These are phyloP conservation scores for Jacaranda mimosifolia DNA, from an alignment of 257 asterid species.

Conservation along the genomic window DNA sequence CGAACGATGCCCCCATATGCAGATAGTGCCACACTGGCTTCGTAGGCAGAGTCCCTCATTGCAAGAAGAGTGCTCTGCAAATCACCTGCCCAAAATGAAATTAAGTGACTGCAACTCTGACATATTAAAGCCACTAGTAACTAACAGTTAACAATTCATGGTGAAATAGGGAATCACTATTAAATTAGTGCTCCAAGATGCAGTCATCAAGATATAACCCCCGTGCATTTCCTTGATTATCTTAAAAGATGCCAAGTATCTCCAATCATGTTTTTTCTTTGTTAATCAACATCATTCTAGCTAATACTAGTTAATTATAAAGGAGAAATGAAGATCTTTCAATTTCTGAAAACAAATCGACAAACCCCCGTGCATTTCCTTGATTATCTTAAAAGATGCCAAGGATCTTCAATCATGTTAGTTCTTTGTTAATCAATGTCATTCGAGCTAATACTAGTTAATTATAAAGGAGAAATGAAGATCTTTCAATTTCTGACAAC, in stretches of 20 bases:
- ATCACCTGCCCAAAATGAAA: conserved; percentile 66
- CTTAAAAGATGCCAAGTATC: conserved; percentile 36
- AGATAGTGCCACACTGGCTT: conserved; percentile 82
- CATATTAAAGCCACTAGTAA: conserved; percentile 29
- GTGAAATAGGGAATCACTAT: conserved; percentile 25
- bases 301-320: conserved; percentile 17
- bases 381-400: conserved; percentile 31
- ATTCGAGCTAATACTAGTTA: conserved; percentile 4
- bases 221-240: conserved; percentile 13
- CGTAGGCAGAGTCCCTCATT: conserved; percentile 88
- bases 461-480: conserved; percentile 20
- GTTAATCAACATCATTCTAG: not conserved
- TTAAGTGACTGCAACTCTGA: conserved; percentile 5
- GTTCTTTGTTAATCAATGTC: not conserved
- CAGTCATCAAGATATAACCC: conserved; percentile 25
- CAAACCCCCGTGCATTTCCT: conserved; percentile 18
- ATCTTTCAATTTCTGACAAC: conserved; percentile 4
- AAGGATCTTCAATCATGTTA: conserved; percentile 23
- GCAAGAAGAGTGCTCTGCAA: conserved; percentile 89
- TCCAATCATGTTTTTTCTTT: not conserved
- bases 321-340: conserved; percentile 22
- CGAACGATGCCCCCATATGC: conserved; percentile 76
- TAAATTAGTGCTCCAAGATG: conserved; percentile 17
- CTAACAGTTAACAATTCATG: conserved; percentile 24
- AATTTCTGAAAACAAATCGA: conserved; percentile 19